A percentile compares a stretch with the other conserved stretches of the same genome.
phyloP scores from a whole-genome alignment of 176 grass and related monocot genomes.

The Avena eriantha region DNA sequence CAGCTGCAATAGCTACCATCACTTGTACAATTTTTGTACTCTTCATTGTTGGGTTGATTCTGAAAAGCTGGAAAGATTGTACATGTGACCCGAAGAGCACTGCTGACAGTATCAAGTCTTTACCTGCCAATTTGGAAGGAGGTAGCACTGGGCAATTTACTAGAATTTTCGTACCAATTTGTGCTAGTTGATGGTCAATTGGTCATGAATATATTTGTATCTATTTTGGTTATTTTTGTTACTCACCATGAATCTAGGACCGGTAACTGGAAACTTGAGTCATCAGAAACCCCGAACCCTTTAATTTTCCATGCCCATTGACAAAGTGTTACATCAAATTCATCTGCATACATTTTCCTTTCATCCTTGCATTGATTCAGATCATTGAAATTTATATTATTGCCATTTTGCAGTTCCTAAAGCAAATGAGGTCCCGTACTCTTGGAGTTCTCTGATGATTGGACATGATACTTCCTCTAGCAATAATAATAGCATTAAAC shows the following conservation, averaged over 20 bases:
- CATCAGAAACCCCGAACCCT: conserved; percentile 13
- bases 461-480: conserved; percentile 40
- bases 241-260: conserved; percentile 4
- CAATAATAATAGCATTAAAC: conserved; percentile 40
- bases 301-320: conserved; percentile 6
- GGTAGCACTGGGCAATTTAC: conserved; percentile 43
- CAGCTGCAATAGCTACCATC: conserved; percentile 58
- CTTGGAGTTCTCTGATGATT: conserved; percentile 57
- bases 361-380: conserved; percentile 36
- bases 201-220: conserved; percentile 9
- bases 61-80: conserved; percentile 52
- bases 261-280: conserved; percentile 23
- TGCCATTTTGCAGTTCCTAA: conserved; percentile 53
- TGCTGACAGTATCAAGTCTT: conserved; percentile 40
- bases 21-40: conserved; percentile 49
- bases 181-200: conserved; percentile 13
- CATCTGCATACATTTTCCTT: conserved; percentile 13
- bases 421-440: conserved; percentile 51
- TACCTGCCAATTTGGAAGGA: conserved; percentile 48
- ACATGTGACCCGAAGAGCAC: conserved; percentile 40
- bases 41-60: conserved; percentile 64
- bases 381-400: conserved; percentile 39
- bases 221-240: conserved; percentile 30
- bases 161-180: conserved; percentile 24
- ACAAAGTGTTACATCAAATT: conserved; percentile 29